Base-by-base conservation (phyloP, 495 filamentous ascomycete genomes). In the Neurospora sp. region DNA sequence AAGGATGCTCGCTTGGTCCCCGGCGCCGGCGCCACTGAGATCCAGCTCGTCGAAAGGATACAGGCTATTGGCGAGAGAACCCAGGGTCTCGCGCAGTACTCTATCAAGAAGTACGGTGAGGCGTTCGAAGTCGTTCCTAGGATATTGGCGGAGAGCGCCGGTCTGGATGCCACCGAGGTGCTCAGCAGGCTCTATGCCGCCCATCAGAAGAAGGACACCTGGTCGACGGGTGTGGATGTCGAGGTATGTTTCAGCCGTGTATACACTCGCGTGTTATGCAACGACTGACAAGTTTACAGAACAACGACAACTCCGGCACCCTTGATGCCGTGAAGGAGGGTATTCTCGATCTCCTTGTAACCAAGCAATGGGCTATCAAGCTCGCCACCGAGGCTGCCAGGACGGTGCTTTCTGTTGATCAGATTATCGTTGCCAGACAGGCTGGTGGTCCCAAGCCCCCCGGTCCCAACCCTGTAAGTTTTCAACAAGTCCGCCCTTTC, bases 351-450 rank as follows among this genome's bases (percentile, higher is more conserved):
- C 87, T 99, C 68, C 86, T 98, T 82, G 88, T 93, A 48, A 87
- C 91, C 44, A 99, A 99, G 88, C 89, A 89, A 78, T 98, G 93
- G 93, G 96, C 96, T 3, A 97, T 99, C 78, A 94, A 94, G 82
- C 85, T 99, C 68, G 96, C 96, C 59, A 98, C 94, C 18, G 96
- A 99, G 82, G 90, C 96, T 68, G 95, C 93, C 69, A 89, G 96
- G 72, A 98, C 96, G 59, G 92, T 99, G 44, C 86, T 99, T 74
- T 95, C 94, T 44, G 96, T 99, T 18, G 96, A 99, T 83, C 96
- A 99, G 85, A 98, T 99, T 77, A 99, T 99, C 79, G 96, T 99
- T 68, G 94, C 96, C 70, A 90, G 94, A 82, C 95, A 98, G 84
- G 96, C 96, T 35, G 96, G 96, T 78, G 96, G 96, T 42, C 96